Base-by-base conservation (phyloP, 139 green algal species). In the Tetradesmus lagerheimii region DNA sequence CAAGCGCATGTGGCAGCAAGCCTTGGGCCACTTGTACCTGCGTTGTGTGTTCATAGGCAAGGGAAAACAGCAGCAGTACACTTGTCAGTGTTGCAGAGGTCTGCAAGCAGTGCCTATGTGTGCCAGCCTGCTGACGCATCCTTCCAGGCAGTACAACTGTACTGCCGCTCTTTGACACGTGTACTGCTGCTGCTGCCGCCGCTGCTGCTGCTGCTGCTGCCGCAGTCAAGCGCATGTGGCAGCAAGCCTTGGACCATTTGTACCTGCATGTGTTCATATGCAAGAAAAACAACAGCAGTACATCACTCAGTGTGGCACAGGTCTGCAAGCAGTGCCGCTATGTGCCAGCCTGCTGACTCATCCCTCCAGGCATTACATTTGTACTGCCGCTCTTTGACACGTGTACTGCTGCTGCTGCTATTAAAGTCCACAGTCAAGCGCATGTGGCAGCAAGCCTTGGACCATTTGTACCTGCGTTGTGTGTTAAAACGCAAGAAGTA, bases 191-290 rank as follows among this genome's bases (percentile, higher is more conserved):
- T 57, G 80, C 53, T 35, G 8, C 38, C 41, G 25, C 31, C 25
- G 50, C 25, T 71, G n/a, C 39, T 84, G 78, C 39, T 84, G 78
- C 78, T 84, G 78, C 78, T 84, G 79, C 9, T 74, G 80, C 16
- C 1, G n/a, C 27, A 9, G 25, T 75, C 31, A 86, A 16, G 5
- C 4, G 80, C 80, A 86, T 86, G 20, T 75, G n/a, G 80, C 80
- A 86, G 80, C 80, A 77, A n/a, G 80, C 80, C 45, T 86, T 86
- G 29, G 80, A 41, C 80, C 80, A 86, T 16, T 86, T 86, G 47
- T 86, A 86, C n/a, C 80, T 86, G 50, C 47, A 74, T 64, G 23
- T 71, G n/a, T n/a, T n/a, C n/a, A n/a, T n/a, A n/a, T n/a, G n/a
- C n/a, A n/a, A n/a, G n/a, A 23, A n/a, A 71, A 31, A 71, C 1